Conservation (phyloP, 176 grass and related monocot species). For the Urochloa ruziziensis region DNA sequence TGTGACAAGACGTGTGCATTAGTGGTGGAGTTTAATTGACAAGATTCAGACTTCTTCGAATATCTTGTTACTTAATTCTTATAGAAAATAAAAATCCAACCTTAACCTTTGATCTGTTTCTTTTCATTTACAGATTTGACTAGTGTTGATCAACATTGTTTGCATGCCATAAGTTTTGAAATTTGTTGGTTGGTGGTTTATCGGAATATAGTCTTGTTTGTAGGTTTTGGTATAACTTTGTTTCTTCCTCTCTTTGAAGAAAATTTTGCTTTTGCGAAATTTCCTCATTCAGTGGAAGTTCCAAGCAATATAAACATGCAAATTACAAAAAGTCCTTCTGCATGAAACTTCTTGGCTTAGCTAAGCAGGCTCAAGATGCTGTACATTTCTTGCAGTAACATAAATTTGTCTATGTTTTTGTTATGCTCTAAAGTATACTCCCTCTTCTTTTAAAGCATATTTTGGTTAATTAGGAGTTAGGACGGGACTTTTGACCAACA, state of each 20-base stretch:
- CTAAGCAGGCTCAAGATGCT: not conserved
- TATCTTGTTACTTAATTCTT: conserved; percentile 13
- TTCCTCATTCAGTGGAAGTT: not conserved
- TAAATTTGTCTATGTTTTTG: not conserved
- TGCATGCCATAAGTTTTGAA: conserved; percentile 15
- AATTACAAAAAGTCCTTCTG: not conserved
- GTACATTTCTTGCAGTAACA: not conserved
- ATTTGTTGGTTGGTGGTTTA: not conserved
- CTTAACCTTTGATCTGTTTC: not conserved
- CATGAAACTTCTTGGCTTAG: conserved; percentile 7
- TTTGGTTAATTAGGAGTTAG: too few relatives aligned
- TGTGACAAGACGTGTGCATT: conserved; percentile 26
- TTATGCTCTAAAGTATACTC: not conserved
- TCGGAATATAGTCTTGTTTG: not conserved
- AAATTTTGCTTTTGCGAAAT: conserved; percentile 10
- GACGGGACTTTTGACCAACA: too few relatives aligned
- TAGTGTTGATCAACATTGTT: conserved; percentile 10
- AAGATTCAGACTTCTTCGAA: conserved; percentile 19
- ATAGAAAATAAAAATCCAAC: not conserved
- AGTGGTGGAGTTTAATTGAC: conserved; percentile 27
- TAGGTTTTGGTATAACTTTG: not conserved
- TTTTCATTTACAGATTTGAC: conserved; percentile 7
- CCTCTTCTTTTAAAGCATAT: too few relatives aligned
- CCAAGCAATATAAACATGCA: not conserved
- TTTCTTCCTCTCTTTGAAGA: not conserved